Evolutionary conservation across 192 early-diverging fungal species (phyloP).

Genomic region (Umbelopsis ramanniana): DNA sequence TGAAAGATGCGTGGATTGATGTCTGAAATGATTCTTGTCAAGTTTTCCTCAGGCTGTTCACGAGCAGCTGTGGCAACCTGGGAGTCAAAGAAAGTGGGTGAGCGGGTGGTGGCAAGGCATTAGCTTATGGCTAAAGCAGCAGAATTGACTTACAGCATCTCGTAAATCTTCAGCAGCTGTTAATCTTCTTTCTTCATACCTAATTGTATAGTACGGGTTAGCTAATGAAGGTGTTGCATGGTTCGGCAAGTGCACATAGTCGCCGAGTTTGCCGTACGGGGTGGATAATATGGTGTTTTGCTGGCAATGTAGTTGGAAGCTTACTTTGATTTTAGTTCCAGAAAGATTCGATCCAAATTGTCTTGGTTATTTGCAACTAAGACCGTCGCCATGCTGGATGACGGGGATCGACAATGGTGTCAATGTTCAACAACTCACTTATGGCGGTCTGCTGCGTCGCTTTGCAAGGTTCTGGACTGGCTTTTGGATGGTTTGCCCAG

Average conservation of each 20-base stretch:
- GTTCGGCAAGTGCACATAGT: too few species aligned
- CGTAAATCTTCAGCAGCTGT: conserved; percentile 63
- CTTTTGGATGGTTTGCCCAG: too few species aligned
- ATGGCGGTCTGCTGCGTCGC: too few species aligned
- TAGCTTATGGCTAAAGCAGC: background rate
- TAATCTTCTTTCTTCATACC: conserved; percentile 64
- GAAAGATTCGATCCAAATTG: conserved; percentile 42
- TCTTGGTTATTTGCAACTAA: conserved; percentile 39
- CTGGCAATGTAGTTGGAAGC: background rate
- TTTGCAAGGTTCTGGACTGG: too few species aligned
- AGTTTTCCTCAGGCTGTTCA: conserved; percentile 73
- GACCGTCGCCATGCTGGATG: conserved; percentile 35
- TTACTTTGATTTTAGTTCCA: conserved; percentile 59
- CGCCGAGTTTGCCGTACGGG: background rate
- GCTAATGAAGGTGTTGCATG: too few species aligned
- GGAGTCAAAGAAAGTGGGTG: background rate
- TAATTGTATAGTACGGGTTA: conserved; percentile 13
- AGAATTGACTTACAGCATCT: conserved; percentile 58
- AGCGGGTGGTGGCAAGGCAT: too few species aligned
- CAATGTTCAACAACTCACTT: too few species aligned
- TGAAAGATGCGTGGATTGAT: conserved; percentile 83
- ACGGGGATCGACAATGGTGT: conserved; percentile 1
- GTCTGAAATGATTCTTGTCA: conserved; percentile 77
- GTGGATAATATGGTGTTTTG: too few species aligned
- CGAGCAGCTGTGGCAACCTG: conserved; percentile 40